Percentiles rank a stretch among this genome's conserved stretches.
phyloP scores from a whole-genome alignment of 1,284 basidiomycete species.

The Retiboletus flavoniger region DNA sequence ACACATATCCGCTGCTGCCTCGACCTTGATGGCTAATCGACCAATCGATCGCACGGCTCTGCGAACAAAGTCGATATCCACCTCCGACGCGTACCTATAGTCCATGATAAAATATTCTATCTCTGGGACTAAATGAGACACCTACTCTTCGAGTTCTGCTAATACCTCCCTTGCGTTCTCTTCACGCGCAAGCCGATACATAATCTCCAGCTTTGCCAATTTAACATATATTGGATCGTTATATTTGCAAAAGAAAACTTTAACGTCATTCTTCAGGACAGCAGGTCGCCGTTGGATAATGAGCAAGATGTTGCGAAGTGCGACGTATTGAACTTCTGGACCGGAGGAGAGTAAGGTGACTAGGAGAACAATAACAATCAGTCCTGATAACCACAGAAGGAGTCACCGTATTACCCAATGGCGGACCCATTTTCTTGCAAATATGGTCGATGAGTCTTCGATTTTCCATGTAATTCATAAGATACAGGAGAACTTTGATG shows the following conservation, averaged over 20 bases:
- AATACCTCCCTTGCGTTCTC: slow-evolving; percentile 91
- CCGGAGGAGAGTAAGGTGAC: slow-evolving; percentile 94
- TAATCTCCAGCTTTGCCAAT: slow-evolving; percentile 97
- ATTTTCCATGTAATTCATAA: slow-evolving; percentile 99
- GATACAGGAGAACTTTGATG: slow-evolving; percentile 92
- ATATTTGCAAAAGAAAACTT: slow-evolving; percentile 99
- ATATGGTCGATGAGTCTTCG: slow-evolving; percentile 82
- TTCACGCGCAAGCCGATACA: slow-evolving; percentile 91
- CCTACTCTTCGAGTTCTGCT: slow-evolving; percentile 91
- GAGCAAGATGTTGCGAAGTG: slow-evolving; percentile 93
- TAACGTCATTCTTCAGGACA: slow-evolving; percentile 95
- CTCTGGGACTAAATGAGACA: slow-evolving; percentile 10
- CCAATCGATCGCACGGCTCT: slow-evolving; percentile 97
- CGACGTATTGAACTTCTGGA: slow-evolving; percentile 98
- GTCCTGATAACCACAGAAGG: slow-evolving; percentile 1
- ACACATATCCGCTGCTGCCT: slow-evolving; percentile 84
- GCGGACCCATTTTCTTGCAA: slow-evolving; percentile 97
- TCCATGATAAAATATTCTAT: slow-evolving; percentile 4
- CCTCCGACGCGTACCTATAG: slow-evolving; percentile 91
- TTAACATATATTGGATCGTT: slow-evolving; percentile 99
- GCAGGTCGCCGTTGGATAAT: slow-evolving; percentile 93
- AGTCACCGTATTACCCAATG: slow-evolving; percentile 63
- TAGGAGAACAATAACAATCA: slow-evolving; percentile 34
- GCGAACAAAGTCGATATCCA: slow-evolving; percentile 96
- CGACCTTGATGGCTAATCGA: slow-evolving; percentile 95